These are phyloP conservation scores for Blastomyces emzantsi DNA, from an alignment of 2,329 filamentous ascomycete genomes.

Conservation along the genomic window DNA sequence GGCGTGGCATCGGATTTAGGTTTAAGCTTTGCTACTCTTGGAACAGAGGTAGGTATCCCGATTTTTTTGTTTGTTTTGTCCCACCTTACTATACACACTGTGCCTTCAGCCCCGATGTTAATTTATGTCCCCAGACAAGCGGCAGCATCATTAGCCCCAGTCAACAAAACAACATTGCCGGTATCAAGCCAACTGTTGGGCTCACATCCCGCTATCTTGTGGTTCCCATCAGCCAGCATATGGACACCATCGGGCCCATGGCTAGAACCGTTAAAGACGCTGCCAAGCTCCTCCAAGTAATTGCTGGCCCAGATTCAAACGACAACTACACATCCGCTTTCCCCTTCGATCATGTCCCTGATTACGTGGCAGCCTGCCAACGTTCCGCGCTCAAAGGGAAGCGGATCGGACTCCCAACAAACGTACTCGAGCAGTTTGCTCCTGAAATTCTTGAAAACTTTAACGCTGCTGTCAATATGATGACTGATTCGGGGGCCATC, in stretches of 20 bases:
- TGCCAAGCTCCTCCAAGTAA: constrained; percentile 49
- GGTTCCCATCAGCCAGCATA: constrained; percentile 53
- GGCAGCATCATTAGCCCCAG: constrained; percentile 5
- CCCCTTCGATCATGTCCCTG: constrained; percentile 45
- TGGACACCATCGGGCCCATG: constrained; percentile 51
- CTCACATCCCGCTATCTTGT: constrained; percentile 52
- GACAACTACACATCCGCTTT: constrained; percentile 54
- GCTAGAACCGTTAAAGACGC: constrained; percentile 51
- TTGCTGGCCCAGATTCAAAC: constrained; percentile 45
- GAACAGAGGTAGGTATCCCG: constrained; percentile 47
- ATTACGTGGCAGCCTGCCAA: constrained; percentile 54
- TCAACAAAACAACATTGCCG: constrained; percentile 52
- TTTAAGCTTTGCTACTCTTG: constrained; percentile 50
- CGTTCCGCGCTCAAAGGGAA: constrained; percentile 46
- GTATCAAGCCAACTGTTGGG: constrained; percentile 59
- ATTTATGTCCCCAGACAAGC: constrained; percentile 7
- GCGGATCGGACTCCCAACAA: constrained; percentile 56
- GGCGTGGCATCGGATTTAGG: constrained; percentile 53
- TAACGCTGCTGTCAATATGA: constrained; percentile 43
- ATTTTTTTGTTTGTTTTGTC: neutral
- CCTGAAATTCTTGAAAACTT: constrained; percentile 45
- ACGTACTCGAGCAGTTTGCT: constrained; percentile 39
- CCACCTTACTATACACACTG: neutral
- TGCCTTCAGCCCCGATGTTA: neutral
- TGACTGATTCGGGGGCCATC: constrained; percentile 49